These are phyloP conservation scores for Pseudogymnoascus sp. DNA, from an alignment of 2,329 filamentous ascomycete species.

Conservation along the genomic window DNA sequence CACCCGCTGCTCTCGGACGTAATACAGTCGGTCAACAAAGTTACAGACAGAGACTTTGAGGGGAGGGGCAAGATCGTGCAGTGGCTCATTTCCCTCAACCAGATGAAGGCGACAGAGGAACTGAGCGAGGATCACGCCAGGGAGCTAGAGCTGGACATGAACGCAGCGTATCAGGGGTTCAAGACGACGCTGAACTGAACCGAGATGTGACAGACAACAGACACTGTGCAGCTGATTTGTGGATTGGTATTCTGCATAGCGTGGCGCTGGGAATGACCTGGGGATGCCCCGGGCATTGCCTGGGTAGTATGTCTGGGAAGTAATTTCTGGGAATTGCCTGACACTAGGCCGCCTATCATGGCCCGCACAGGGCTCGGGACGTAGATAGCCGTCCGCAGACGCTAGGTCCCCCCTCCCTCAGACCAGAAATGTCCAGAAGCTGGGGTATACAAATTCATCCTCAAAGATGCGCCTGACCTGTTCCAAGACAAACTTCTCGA, in stretches of 20 bases:
- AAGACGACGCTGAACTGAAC: constrained; percentile 44
- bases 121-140: constrained; percentile 78
- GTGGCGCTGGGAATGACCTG: not conserved
- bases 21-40: constrained; percentile 94
- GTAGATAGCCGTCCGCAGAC: not conserved
- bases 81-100: constrained; percentile 94
- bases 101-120: constrained; percentile 94
- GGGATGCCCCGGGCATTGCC: not conserved
- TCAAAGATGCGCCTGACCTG: constrained; percentile 96
- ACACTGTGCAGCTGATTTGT: not conserved
- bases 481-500: constrained; percentile 93
- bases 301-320: not conserved
- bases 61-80: constrained; percentile 95
- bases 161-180: constrained; percentile 90
- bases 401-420: not conserved
- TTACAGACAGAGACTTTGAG: constrained; percentile 92
- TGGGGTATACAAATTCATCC: constrained; percentile 96
- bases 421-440: constrained; percentile 95
- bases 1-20: constrained; percentile 92
- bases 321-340: not conserved
- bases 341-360: constrained; percentile 5
- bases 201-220: not conserved
- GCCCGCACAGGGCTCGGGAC: not conserved
- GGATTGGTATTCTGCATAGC: not conserved
- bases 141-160: constrained; percentile 87